Conservation (phyloP, 495 filamentous ascomycete species). For the Choiromyces venosus region DNA sequence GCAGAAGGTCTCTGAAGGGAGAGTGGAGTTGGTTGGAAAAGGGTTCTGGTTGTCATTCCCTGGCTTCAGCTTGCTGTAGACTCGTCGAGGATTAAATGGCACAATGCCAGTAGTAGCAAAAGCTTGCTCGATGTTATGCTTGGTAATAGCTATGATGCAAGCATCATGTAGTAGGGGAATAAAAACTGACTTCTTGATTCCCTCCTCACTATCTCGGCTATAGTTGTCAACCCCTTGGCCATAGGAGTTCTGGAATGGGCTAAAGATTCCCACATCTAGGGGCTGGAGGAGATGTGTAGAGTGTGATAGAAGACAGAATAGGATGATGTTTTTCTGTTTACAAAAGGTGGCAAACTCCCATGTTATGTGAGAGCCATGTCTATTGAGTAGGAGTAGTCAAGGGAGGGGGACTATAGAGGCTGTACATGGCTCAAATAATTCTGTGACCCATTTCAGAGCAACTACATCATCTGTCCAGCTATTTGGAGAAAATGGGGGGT, state of each 20-base stretch:
- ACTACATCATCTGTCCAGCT: conserved; percentile 7
- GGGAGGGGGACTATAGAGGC: background rate
- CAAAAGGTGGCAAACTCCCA: conserved; percentile 6
- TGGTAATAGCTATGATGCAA: too few relatives aligned
- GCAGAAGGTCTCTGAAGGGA: too few relatives aligned
- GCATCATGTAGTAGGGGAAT: background rate
- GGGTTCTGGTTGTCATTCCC: too few relatives aligned
- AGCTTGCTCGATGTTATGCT: too few relatives aligned
- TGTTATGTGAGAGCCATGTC: conserved; percentile 9
- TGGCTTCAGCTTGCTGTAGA: too few relatives aligned
- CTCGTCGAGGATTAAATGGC: too few relatives aligned
- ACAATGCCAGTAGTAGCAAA: too few relatives aligned
- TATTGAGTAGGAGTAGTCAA: conserved; percentile 11
- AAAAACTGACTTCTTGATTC: background rate
- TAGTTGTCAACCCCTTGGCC: conserved; percentile 6
- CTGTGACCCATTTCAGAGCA: conserved; percentile 8
- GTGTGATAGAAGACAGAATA: background rate
- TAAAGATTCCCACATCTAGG: conserved; percentile 1
- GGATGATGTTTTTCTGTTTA: background rate
- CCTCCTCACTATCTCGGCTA: background rate
- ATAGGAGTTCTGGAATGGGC: conserved; percentile 3
- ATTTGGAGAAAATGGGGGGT: conserved; percentile 4
- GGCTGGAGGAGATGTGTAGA: conserved; percentile 9
- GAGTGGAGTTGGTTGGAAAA: too few relatives aligned
- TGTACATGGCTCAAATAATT: conserved; percentile 10